Percentiles rank a stretch among this genome's conserved stretches.
Conservation (phyloP, 495 filamentous ascomycete genomes). For the Tirmania nivea region DNA sequence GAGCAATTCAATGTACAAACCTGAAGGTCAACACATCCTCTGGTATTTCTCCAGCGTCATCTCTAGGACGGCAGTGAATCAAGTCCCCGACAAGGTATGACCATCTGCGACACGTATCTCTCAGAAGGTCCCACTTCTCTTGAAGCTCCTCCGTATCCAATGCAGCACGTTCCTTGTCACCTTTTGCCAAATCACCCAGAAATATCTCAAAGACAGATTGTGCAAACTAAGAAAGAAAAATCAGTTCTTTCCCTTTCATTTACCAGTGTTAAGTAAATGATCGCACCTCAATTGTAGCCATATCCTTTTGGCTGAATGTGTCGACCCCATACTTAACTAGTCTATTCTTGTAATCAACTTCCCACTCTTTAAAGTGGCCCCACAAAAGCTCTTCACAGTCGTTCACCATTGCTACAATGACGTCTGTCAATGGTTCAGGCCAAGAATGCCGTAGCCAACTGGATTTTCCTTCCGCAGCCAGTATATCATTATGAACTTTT, state of each 20-base stretch:
- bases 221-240: conserved; percentile 26
- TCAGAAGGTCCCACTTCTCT: conserved; percentile 34
- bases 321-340: not conserved
- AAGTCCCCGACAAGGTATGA: conserved; percentile 42
- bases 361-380: conserved; percentile 10
- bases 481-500: conserved; percentile 2
- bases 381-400: conserved; percentile 15
- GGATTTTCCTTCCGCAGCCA: conserved; percentile 5
- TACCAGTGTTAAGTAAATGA: not conserved
- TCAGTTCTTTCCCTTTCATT: not conserved
- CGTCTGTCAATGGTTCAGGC: conserved; percentile 11
- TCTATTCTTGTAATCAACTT: conserved; percentile 1
- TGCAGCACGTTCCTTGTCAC: conserved; percentile 6
- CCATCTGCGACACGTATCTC: conserved; percentile 57
- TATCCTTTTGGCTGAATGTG: conserved; percentile 11
- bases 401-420: conserved; percentile 7
- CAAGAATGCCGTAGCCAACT: conserved; percentile 16
- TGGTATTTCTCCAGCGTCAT: conserved; percentile 10
- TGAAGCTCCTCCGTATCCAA: conserved; percentile 30
- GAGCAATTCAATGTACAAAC: conserved; percentile 9
- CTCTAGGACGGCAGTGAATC: conserved; percentile 22
- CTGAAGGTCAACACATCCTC: conserved; percentile 31
- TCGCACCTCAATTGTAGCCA: conserved; percentile 10
- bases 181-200: conserved; percentile 28
- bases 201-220: conserved; percentile 76